Percentiles rank a stretch among this genome's conserved stretches.
Conservation (phyloP, 164 flowering plant genomes). For the Pachysandra terminalis region DNA sequence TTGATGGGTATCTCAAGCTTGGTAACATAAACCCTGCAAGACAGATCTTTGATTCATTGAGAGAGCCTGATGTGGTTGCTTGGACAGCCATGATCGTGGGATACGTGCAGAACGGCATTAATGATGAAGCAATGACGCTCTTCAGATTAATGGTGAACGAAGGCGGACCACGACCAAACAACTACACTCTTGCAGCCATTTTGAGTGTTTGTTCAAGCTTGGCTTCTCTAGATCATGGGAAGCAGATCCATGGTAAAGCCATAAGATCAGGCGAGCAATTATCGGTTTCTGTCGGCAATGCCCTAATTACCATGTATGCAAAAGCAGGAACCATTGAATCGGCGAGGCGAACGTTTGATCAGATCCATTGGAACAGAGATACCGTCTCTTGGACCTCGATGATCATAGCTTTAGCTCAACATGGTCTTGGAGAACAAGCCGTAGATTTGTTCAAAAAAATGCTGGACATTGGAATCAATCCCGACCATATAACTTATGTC, state of each 20-base stretch:
- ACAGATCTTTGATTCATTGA: slow-evolving; percentile 56
- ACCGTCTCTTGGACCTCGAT: slow-evolving; percentile 87
- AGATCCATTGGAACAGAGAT: slow-evolving; percentile 35
- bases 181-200: slow-evolving; percentile 66
- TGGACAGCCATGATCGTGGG: slow-evolving; percentile 98
- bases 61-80: slow-evolving; percentile 69
- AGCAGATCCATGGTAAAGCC: slow-evolving; percentile 64
- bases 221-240: slow-evolving; percentile 69
- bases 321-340: slow-evolving; percentile 57
- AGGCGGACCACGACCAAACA: slow-evolving; percentile 79
- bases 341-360: slow-evolving; percentile 53
- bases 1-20: slow-evolving; percentile 78
- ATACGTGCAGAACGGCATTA: slow-evolving; percentile 61
- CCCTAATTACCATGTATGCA: slow-evolving; percentile 76
- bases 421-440: slow-evolving; percentile 74
- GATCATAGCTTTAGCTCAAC: slow-evolving; percentile 82
- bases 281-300: slow-evolving; percentile 69
- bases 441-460: slow-evolving; percentile 64
- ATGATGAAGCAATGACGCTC: slow-evolving; percentile 56
- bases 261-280: slow-evolving; percentile 47
- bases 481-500: slow-evolving; percentile 88
- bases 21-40: slow-evolving; percentile 72
- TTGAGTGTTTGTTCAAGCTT: slow-evolving; percentile 66
- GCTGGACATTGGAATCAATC: slow-evolving; percentile 46
- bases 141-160: slow-evolving; percentile 59